phyloP scores from a whole-genome alignment of 2,329 filamentous ascomycete species.

The Trichoderma sp. region DNA sequence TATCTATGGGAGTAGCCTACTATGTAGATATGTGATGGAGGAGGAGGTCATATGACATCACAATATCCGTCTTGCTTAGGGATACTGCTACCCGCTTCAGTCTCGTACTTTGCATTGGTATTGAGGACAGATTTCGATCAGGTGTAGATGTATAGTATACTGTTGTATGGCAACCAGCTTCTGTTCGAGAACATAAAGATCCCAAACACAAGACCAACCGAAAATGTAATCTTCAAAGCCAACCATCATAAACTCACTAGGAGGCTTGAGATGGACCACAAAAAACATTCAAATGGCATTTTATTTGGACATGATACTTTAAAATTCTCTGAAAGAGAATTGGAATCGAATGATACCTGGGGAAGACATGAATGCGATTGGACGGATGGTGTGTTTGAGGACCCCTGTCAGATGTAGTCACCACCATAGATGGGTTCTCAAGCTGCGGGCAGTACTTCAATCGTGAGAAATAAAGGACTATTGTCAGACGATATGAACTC shows the following conservation, averaged over 20 bases:
- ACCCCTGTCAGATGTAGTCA: background rate
- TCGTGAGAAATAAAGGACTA: background rate
- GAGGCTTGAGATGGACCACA: background rate
- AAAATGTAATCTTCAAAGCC: background rate
- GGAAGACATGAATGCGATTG: background rate
- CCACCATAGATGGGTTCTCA: background rate
- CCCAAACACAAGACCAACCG: background rate
- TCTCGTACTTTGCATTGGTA: background rate
- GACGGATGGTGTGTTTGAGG: background rate
- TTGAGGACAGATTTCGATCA: background rate
- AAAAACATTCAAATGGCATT: background rate
- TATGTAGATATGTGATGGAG: no score
- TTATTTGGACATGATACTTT: background rate
- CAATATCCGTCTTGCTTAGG: background rate
- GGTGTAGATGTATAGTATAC: background rate
- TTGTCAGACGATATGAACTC: fast-evolving
- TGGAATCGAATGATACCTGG: background rate
- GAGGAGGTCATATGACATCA: no score
- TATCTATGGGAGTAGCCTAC: no score
- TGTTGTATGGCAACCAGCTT: background rate
- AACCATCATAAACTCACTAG: background rate
- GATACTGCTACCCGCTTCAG: background rate
- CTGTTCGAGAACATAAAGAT: background rate
- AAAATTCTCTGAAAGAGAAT: background rate
- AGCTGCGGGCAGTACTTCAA: background rate